Evolutionary conservation across 306 rosid species (phyloP), one percentile per base, ranked within the genome.

Genomic region (Prunus dulcis): DNA sequence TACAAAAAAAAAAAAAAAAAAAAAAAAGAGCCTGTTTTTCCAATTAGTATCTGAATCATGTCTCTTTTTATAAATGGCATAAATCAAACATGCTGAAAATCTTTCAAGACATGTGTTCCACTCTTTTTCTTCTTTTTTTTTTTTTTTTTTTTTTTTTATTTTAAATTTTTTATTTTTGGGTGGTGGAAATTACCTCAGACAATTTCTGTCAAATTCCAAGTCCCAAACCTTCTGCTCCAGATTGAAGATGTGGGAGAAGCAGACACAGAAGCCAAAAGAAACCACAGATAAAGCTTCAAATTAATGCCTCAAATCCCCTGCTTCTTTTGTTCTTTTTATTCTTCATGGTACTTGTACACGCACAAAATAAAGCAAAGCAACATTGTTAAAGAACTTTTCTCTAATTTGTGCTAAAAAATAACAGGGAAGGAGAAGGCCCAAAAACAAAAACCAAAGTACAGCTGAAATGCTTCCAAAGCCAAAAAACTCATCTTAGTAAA

Each of bases 21-120:
- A 28, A 25, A 14, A 5, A 14, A 17, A 27, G 3, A 62, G 30
- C 12, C n/a, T 62, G n/a, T 62, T 28, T 62, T 15, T 62, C 22
- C 51, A 34, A 34, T 11, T 47, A 9, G 51, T 11, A 47, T 47
- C 51, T 2, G 51, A 47, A 10, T 47, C 13, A 46, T 46, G 7
- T 32, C 28, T 30, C 63, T 52, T 71, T 70, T 70, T 2, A 30
- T 12, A 52, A 71, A n/a, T 52, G 32, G 75, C 75, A 72, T 34
- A 56, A 34, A 72, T 47, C 23, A 72, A 72, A 72, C 76, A 57
- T 72, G 53, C 76, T 38, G 53, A 72, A 57, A 57, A 56, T 72
- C 14, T 56, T 27, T 38, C 0, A 14, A 14, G 67, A 56, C 66
- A 5, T 9, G 57, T 45, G 45, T 34, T 47, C 50, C 69, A 49